Conservation (phyloP, 495 filamentous ascomycete genomes). For the Podospora australis region DNA sequence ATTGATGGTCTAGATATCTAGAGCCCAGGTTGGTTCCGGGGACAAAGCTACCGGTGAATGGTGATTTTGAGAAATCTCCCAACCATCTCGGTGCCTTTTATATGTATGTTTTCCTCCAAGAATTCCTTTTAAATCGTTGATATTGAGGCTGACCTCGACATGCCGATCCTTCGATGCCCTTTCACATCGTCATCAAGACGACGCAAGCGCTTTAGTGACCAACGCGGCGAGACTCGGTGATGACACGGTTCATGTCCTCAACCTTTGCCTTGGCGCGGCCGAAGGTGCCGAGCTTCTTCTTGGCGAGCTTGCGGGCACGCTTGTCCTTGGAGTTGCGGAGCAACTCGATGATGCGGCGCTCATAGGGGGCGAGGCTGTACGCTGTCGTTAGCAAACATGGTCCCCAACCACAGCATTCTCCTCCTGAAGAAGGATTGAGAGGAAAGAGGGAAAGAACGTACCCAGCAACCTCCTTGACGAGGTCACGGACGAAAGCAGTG, state of each 20-base stretch:
- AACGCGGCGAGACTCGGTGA: slow-evolving; percentile 86
- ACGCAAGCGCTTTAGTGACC: slow-evolving; percentile 59
- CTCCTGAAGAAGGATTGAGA: too few relatives aligned
- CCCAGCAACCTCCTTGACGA: slow-evolving; percentile 94
- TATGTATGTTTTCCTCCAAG: too few relatives aligned
- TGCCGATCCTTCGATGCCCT: background rate
- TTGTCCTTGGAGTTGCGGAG: slow-evolving; percentile 99
- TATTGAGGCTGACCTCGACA: too few relatives aligned
- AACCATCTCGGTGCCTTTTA: too few relatives aligned
- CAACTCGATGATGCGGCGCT: slow-evolving; percentile 97
- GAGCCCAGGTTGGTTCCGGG: too few relatives aligned
- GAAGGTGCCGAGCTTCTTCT: slow-evolving; percentile 99
- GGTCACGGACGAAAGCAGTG: slow-evolving; percentile 84
- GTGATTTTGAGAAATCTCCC: too few relatives aligned
- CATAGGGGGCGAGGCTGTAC: slow-evolving; percentile 78
- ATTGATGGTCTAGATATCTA: too few relatives aligned
- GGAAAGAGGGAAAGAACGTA: slow-evolving; percentile 38
- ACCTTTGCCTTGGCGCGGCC: slow-evolving; percentile 98
- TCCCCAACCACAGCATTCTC: background rate
- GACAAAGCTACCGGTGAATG: too few relatives aligned
- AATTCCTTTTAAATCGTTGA: too few relatives aligned
- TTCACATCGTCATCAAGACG: slow-evolving; percentile 5
- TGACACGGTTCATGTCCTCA: slow-evolving; percentile 95
- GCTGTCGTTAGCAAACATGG: slow-evolving; percentile 2
- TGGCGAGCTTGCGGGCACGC: slow-evolving; percentile 96